phyloP scores from a whole-genome alignment of 2,329 filamentous ascomycete genomes.

The Sordariomycetes sp. region DNA sequence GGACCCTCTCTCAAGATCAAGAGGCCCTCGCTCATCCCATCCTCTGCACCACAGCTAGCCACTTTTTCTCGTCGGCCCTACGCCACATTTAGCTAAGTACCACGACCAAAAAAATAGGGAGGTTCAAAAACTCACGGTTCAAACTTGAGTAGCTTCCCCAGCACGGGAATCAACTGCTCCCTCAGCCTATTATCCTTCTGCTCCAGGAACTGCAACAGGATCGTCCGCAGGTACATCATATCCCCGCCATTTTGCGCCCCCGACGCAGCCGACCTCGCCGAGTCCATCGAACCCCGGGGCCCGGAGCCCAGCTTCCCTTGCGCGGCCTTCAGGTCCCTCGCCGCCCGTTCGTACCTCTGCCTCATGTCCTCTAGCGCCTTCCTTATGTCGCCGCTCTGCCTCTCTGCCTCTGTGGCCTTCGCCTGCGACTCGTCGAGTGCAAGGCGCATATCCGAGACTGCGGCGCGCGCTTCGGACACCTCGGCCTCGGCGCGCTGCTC shows the following conservation, averaged over 20 bases:
- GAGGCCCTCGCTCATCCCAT: conserved; percentile 8
- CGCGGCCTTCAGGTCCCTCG: conserved; percentile 46
- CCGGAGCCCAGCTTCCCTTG: conserved; percentile 32
- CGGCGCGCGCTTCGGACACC: conserved; percentile 58
- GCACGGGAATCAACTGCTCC: conserved; percentile 62
- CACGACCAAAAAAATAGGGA: not conserved
- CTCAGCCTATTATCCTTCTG: conserved; percentile 67
- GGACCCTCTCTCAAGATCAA: not conserved
- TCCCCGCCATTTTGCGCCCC: conserved; percentile 20
- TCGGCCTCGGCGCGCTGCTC: conserved; percentile 60
- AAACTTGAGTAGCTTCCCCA: conserved; percentile 65
- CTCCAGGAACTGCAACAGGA: conserved; percentile 69
- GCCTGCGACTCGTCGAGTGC: conserved; percentile 80
- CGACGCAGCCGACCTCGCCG: conserved; percentile 21
- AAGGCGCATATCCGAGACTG: conserved; percentile 65
- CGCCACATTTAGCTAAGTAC: conserved; percentile 4
- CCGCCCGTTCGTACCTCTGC: conserved; percentile 63
- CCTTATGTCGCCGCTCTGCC: conserved; percentile 64
- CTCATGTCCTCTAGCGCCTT: conserved; percentile 67
- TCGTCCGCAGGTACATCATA: conserved; percentile 63
- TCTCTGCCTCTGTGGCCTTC: conserved; percentile 72
- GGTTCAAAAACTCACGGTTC: conserved; percentile 44
- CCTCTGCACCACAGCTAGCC: conserved; percentile 12
- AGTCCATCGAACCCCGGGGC: conserved; percentile 29
- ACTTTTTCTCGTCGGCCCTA: conserved; percentile 14